Evolutionary conservation across 2,329 filamentous ascomycete genomes (phyloP).

Genomic region (Fusarium secorum): DNA sequence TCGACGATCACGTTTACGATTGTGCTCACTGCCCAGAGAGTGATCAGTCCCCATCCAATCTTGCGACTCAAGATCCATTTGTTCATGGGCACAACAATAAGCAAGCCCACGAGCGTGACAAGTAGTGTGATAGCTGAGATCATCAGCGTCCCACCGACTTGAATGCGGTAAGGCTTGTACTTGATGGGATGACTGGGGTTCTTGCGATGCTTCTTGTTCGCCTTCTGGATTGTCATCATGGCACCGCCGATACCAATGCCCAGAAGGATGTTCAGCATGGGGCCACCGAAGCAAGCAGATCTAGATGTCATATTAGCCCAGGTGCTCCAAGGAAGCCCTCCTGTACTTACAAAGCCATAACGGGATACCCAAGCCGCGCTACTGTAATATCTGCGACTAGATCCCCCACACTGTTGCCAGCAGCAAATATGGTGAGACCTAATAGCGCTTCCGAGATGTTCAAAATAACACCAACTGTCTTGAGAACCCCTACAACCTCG

Average conservation of each 20-base stretch:
- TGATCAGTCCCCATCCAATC: conserved; percentile 83
- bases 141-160: conserved; percentile 84
- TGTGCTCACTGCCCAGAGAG: conserved; percentile 82
- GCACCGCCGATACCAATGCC: conserved; percentile 92
- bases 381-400: conserved; percentile 95
- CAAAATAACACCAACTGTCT: conserved; percentile 89
- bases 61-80: conserved; percentile 83
- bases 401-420: conserved; percentile 94
- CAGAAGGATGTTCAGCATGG: conserved; percentile 95
- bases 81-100: conserved; percentile 84
- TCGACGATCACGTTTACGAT: conserved; percentile 83
- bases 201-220: conserved; percentile 69
- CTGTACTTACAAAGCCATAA: conserved; percentile 80
- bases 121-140: conserved; percentile 87
- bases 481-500: conserved; percentile 94
- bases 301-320: conserved; percentile 45
- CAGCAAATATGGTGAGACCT: conserved; percentile 93
- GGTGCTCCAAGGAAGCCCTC: not conserved
- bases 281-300: conserved; percentile 96
- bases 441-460: conserved; percentile 95
- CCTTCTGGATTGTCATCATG: conserved; percentile 81
- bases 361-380: conserved; percentile 89
- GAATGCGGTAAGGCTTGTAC: conserved; percentile 82
- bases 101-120: conserved; percentile 77
- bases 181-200: conserved; percentile 70